Evolutionary conservation across 768 basidiomycete genomes (phyloP).

Genomic region (Agaricus blazei): DNA sequence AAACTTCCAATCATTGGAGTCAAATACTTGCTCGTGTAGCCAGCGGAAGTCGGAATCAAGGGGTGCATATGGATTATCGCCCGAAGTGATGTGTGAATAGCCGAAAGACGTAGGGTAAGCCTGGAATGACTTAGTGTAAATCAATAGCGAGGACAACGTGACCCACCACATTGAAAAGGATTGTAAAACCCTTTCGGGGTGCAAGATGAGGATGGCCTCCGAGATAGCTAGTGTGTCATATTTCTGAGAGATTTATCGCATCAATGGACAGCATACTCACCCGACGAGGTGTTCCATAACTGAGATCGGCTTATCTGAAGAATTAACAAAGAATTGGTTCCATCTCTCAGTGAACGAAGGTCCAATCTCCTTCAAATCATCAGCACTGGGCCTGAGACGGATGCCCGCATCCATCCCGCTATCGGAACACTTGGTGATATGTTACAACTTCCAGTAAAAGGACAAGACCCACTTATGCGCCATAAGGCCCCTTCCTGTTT

Average conservation of each 20-base stretch:
- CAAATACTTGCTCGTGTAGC: conserved; percentile 35
- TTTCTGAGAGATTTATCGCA: neutral
- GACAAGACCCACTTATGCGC: conserved; percentile 42
- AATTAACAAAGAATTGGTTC: conserved; percentile 42
- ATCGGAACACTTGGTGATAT: neutral
- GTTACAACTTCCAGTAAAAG: neutral
- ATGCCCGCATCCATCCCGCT: conserved; percentile 53
- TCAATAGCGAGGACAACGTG: neutral
- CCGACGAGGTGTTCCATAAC: conserved; percentile 34
- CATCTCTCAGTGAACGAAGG: conserved; percentile 44
- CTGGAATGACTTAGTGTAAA: neutral
- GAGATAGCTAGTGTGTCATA: conserved; percentile 13
- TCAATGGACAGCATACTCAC: conserved; percentile 22
- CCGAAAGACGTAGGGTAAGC: conserved; percentile 42
- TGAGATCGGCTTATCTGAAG: conserved; percentile 52
- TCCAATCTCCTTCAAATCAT: conserved; percentile 45
- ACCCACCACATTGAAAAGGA: conserved; percentile 16
- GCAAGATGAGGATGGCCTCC: conserved; percentile 15
- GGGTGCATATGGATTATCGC: conserved; percentile 32
- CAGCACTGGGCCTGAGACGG: conserved; percentile 46
- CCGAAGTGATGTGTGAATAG: conserved; percentile 42
- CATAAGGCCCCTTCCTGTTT: conserved; percentile 41
- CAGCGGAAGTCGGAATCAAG: conserved; percentile 42
- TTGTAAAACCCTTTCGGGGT: conserved; percentile 17
- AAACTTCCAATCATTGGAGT: neutral